Conservation (phyloP, 305 asterid genomes). For the Solanum aculeatissimum region DNA sequence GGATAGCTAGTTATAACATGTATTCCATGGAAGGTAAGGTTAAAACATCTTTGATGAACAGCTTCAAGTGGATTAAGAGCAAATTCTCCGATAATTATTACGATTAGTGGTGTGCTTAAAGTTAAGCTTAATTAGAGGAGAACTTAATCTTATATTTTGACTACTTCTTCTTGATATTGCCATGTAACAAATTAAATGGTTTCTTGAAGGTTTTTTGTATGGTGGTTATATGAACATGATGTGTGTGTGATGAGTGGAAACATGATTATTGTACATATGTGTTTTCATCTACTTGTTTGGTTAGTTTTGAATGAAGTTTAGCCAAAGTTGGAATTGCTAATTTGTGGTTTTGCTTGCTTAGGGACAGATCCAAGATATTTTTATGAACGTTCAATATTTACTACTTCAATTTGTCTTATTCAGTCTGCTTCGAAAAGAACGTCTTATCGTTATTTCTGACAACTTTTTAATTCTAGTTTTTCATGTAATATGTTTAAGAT, state of each 20-base stretch:
- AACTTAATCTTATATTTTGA: background rate
- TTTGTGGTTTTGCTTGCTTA: background rate
- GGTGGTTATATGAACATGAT: background rate
- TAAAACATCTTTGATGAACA: slow-evolving; percentile 56
- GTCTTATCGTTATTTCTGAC: background rate
- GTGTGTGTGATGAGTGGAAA: background rate
- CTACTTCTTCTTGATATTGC: background rate
- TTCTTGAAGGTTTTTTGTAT: background rate
- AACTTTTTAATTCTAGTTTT: background rate
- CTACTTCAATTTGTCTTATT: background rate
- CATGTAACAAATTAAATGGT: background rate
- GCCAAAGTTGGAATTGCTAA: background rate
- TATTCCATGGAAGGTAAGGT: slow-evolving; percentile 71
- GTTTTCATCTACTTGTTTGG: background rate
- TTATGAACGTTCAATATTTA: background rate
- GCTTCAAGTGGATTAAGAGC: slow-evolving; percentile 88
- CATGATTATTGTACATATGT: background rate
- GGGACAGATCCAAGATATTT: background rate
- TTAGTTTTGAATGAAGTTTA: background rate
- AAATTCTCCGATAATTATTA: slow-evolving; percentile 42
- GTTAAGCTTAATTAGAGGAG: background rate
- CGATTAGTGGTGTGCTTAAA: slow-evolving; percentile 15
- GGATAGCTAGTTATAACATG: slow-evolving; percentile 76
- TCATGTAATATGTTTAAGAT: background rate
- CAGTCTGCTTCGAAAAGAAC: background rate